Evolutionary conservation across 306 rosid species (phyloP).

Genomic region (Echinosophora koreensis): DNA sequence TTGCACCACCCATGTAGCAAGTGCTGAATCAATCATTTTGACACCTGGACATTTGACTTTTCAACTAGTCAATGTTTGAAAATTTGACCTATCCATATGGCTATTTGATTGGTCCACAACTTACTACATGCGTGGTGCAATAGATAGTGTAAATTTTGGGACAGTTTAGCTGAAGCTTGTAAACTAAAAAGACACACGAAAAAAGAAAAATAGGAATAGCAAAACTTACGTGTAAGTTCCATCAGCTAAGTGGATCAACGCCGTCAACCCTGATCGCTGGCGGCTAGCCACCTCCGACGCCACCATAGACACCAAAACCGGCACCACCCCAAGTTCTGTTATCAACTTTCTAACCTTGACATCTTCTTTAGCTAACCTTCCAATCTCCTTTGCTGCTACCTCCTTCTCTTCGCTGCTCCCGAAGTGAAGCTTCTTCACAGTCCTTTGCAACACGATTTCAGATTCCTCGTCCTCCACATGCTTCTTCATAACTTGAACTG

Average conservation of each 20-base stretch:
- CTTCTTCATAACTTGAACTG: slow-evolving; percentile 47
- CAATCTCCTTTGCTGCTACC: slow-evolving; percentile 74
- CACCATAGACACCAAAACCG: slow-evolving; percentile 80
- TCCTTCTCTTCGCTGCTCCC: slow-evolving; percentile 91
- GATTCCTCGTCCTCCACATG: slow-evolving; percentile 44
- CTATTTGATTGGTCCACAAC: too few species aligned
- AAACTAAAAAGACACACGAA: too few species aligned
- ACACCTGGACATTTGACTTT: too few species aligned
- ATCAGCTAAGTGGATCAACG: slow-evolving; percentile 74
- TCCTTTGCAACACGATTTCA: slow-evolving; percentile 58
- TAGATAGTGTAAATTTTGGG: too few species aligned
- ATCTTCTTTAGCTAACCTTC: slow-evolving; percentile 68
- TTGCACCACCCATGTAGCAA: too few species aligned
- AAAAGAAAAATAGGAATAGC: not conserved
- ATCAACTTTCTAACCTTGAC: slow-evolving; percentile 70
- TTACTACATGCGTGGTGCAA: too few species aligned
- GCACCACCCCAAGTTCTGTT: slow-evolving; percentile 84
- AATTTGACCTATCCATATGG: too few species aligned
- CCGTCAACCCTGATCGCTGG: slow-evolving; percentile 59
- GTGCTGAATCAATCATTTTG: too few species aligned
- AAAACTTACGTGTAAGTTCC: slow-evolving; percentile 83
- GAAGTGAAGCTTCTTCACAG: slow-evolving; percentile 93
- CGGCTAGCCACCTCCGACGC: slow-evolving; percentile 55
- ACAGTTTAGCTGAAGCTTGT: too few species aligned
- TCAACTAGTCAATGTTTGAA: too few species aligned